A percentile compares a stretch with the other conserved stretches of the same genome.
These are phyloP conservation scores for Hylodesmum podocarpum DNA, from an alignment of 306 rosid species.

Conservation along the genomic window DNA sequence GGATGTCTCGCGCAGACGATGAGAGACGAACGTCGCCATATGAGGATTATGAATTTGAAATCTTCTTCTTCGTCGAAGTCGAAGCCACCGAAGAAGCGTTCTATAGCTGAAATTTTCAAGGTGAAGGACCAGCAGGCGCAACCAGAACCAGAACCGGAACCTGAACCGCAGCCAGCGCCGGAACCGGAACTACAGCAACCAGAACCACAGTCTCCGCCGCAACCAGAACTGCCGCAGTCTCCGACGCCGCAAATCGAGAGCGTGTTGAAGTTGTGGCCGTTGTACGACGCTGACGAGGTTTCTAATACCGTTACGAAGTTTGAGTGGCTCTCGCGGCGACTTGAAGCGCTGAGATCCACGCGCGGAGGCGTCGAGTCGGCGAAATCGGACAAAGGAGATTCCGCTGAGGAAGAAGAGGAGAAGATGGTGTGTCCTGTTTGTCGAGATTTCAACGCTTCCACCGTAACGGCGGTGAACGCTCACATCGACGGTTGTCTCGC, in stretches of 20 bases:
- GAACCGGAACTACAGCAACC: not conserved
- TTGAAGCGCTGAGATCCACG: slow-evolving; percentile 51
- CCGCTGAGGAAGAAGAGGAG: slow-evolving; percentile 35
- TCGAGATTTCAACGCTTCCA: slow-evolving; percentile 54
- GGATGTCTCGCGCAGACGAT: slow-evolving; percentile 56
- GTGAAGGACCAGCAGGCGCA: not conserved
- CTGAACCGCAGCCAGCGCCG: not conserved
- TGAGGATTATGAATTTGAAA: slow-evolving; percentile 39
- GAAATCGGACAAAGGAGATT: slow-evolving; percentile 5
- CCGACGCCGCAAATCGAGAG: slow-evolving; percentile 5
- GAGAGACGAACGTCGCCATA: slow-evolving; percentile 42
- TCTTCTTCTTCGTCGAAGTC: slow-evolving; percentile 30
- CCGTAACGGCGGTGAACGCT: slow-evolving; percentile 66
- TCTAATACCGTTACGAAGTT: slow-evolving; percentile 66
- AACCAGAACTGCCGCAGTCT: not conserved
- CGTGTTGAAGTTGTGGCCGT: slow-evolving; percentile 33
- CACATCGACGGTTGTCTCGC: slow-evolving; percentile 67
- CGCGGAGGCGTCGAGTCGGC: slow-evolving; percentile 20
- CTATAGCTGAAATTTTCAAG: slow-evolving; percentile 82
- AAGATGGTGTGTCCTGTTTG: slow-evolving; percentile 80
- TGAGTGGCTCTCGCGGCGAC: slow-evolving; percentile 72
- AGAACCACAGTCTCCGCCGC: not conserved
- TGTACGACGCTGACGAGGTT: slow-evolving; percentile 29
- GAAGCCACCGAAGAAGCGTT: slow-evolving; percentile 72
- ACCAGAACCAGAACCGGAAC: not conserved